Evolutionary conservation across 805 yeast species (phyloP).

Genomic region (Kodamaea nitidulidarum): DNA sequence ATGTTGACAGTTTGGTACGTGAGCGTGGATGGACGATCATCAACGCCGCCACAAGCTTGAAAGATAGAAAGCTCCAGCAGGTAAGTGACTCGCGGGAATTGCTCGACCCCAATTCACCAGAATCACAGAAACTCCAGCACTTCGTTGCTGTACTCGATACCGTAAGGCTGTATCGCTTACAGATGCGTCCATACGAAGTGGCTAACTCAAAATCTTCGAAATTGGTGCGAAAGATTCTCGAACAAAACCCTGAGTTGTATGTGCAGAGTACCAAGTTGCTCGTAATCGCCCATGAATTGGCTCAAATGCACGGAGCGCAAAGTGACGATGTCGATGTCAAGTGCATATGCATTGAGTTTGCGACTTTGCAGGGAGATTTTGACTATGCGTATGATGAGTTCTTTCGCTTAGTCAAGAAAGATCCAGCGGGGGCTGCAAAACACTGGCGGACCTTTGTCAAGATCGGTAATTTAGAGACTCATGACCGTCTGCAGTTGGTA

Average conservation of each 20-base stretch:
- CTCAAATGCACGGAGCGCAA: conserved; percentile 8
- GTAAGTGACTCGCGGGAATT: conserved; percentile 24
- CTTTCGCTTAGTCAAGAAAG: conserved; percentile 31
- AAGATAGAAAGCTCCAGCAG: conserved; percentile 27
- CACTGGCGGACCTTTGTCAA: conserved; percentile 47
- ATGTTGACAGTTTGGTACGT: conserved; percentile 15
- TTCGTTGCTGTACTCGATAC: conserved; percentile 32
- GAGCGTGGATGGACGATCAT: conserved; percentile 17
- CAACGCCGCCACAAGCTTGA: conserved; percentile 21
- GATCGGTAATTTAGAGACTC: conserved; percentile 22
- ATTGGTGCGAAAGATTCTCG: conserved; percentile 44
- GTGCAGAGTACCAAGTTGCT: conserved; percentile 39
- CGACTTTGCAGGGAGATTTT: conserved; percentile 62
- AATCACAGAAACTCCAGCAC: conserved; percentile 24
- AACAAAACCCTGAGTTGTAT: conserved; percentile 52
- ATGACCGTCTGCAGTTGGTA: conserved; percentile 24
- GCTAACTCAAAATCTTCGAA: conserved; percentile 21
- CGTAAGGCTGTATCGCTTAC: conserved; percentile 34
- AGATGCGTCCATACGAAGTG: conserved; percentile 10
- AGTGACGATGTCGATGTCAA: conserved; percentile 21
- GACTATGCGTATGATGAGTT: conserved; percentile 48
- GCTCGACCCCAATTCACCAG: conserved; percentile 16
- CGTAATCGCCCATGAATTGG: conserved; percentile 37
- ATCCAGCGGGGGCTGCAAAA: conserved; percentile 18
- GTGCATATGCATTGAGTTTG: conserved; percentile 60